Evolutionary conservation across 192 early-diverging fungal genomes (phyloP), one percentile per base, ranked within the genome.

Genomic region (Dissophora globulifera): DNA sequence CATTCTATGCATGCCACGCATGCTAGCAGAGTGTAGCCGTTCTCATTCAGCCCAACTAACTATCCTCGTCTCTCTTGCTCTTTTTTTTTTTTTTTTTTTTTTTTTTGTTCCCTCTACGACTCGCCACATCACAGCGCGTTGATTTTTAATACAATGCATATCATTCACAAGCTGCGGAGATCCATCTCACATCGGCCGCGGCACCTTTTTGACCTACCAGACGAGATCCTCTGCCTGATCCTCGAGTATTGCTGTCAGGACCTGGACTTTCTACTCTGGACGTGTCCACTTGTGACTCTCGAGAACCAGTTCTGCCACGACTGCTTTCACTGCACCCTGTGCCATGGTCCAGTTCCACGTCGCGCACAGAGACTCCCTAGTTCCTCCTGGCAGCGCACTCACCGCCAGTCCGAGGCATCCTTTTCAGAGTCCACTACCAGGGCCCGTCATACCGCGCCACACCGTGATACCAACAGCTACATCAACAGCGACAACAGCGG

Each of bases 221-320:
- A 75, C 47, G 70, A 69, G 32, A 69, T 69, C 43, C 45, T 69
- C 4, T 69, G 58, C 17, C 27, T 61, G 43, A 69, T 69, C 29
- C 58, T 69, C 13, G 67, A 69, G 29, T 69, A 69, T 20, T 69
- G 67, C 31, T 69, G 67, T 20, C 67, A 69, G 29, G 67, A 69
- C 43, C 58, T 69, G n/a, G 67, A 69, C 51, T 69, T 61, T 35
- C 59, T 75, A n/a, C 43, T 75, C 3, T 75, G 70, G 70, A 58
- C 62, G 9, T 75, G 70, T 47, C 70, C 62, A 3, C 30, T 75
- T 16, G 62, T 75, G 4, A 51, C 57, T 0, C 40, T 58, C 11
- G 48, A 64, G 26, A 58, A 52, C n/a, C 70, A 75, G 50, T 66
- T 75, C 29, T 75, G 70, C 26, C 70, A 75, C 56, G 62, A 75